Percentiles rank a stretch among this genome's conserved stretches.
Evolutionary conservation across 2,329 filamentous ascomycete genomes (phyloP).

Genomic region (Spiromastix sp.): DNA sequence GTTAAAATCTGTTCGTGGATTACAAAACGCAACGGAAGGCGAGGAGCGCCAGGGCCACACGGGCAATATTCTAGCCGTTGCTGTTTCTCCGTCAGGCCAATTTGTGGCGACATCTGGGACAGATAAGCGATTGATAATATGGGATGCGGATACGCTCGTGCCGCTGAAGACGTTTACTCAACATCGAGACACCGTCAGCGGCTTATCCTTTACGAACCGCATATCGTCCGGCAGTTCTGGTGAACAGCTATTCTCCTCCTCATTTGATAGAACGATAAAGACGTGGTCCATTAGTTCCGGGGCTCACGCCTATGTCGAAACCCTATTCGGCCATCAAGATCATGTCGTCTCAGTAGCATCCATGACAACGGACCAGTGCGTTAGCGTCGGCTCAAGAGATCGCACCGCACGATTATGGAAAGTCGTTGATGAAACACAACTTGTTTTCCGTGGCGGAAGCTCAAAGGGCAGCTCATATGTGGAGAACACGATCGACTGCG

Average conservation of each 20-base stretch:
- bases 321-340: conserved; percentile 92
- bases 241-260: conserved; percentile 86
- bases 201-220: conserved; percentile 72
- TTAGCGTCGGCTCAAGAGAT: conserved; percentile 84
- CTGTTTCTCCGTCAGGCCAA: conserved; percentile 79
- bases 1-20: conserved; percentile 38
- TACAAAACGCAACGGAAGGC: conserved; percentile 30
- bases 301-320: conserved; percentile 88
- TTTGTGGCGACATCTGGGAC: conserved; percentile 83
- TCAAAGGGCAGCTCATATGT: conserved; percentile 42
- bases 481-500: conserved; percentile 82
- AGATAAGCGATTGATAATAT: conserved; percentile 77
- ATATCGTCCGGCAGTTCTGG: conserved; percentile 45
- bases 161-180: conserved; percentile 80
- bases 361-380: conserved; percentile 74
- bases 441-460: conserved; percentile 79
- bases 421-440: conserved; percentile 86
- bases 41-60: conserved; percentile 60
- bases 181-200: conserved; percentile 79
- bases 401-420: conserved; percentile 92
- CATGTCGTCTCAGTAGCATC: conserved; percentile 75
- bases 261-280: conserved; percentile 86
- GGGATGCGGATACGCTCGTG: conserved; percentile 69
- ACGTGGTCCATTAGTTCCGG: conserved; percentile 72
- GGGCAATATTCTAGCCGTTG: conserved; percentile 69